Base-by-base conservation (phyloP, 768 basidiomycete species). In the Boletus subparvulus region DNA sequence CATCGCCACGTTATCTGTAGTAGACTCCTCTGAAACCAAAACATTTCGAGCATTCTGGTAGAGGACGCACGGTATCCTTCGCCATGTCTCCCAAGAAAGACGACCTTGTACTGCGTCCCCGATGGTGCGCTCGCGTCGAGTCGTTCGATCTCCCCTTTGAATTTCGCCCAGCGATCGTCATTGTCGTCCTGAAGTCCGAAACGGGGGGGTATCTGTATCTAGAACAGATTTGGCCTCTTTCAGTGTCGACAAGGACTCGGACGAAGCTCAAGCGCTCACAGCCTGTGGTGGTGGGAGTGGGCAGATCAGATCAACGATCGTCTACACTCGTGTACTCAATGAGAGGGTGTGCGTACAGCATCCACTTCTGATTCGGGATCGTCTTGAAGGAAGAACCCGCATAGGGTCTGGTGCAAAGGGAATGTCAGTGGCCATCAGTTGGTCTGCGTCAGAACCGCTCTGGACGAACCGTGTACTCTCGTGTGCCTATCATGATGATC, bases 1-100 rank as follows among this genome's bases (percentile, higher is more conserved):
- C 64, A 86, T 83, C 0, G 79, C 89, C 3, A 87, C 78, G 57
- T 92, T 92, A 73, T 92, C 88, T 90, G 75, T 76, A 80, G 82
- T 83, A 80, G 5, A 36, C 30, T 58, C 80, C 7, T 79, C 56
- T 88, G 17, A 36, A 32, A 42, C 12, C 14, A 30, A 24, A 10
- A 37, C 24, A n/a, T 4, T 10, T 43, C n/a, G 17, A 37, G 10
- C 14, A 14, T 28, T 35, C 21, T 14, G 7, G 33, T 10, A 33
- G 33, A n/a, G 8, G 35, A 74, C 86, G 61, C 68, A 89, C 88
- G 88, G 62, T 78, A 82, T 52, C 88, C 89, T 68, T 90, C 74
- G 3, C 90, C 90, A 58, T 92, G 90, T 57, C 90, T 76, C 3
- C 81, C 82, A 3, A 90, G 69, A 56, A 86, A 81, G 52, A 90